A percentile compares a stretch with the other conserved stretches of the same genome.
These are phyloP conservation scores for Alternaria triticina DNA, from an alignment of 2,329 filamentous ascomycete genomes.

Conservation along the genomic window DNA sequence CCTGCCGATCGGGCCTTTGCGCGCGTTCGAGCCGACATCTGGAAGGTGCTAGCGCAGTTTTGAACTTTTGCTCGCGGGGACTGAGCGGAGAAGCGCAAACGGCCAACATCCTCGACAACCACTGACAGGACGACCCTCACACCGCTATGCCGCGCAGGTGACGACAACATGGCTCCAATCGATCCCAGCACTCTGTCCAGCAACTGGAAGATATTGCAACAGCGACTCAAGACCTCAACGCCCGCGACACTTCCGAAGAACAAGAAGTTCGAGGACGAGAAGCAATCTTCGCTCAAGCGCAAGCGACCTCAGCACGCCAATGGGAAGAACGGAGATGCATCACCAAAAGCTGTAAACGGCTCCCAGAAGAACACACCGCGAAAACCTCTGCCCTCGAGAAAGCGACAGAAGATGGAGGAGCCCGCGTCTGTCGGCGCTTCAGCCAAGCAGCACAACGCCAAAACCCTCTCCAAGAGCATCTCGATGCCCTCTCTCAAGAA, in stretches of 20 bases:
- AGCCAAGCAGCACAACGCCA: slow-evolving; percentile 49
- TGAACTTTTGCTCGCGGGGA: slow-evolving; percentile 30
- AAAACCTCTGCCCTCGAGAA: slow-evolving; percentile 32
- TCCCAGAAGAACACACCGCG: slow-evolving; percentile 27
- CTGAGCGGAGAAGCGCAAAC: slow-evolving; percentile 19
- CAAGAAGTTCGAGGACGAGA: slow-evolving; percentile 28
- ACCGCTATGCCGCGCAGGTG: slow-evolving; percentile 38
- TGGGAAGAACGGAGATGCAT: slow-evolving; percentile 22
- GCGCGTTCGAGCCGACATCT: slow-evolving; percentile 14
- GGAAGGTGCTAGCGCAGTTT: slow-evolving; percentile 22
- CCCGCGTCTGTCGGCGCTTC: slow-evolving; percentile 42
- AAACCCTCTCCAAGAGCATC: slow-evolving; percentile 47
- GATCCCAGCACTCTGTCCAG: slow-evolving; percentile 53
- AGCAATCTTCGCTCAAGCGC: slow-evolving; percentile 40
- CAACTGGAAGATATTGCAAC: slow-evolving; percentile 82
- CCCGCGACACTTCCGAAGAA: slow-evolving; percentile 38
- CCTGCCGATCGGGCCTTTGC: slow-evolving; percentile 15
- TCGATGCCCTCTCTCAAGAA: slow-evolving; percentile 44
- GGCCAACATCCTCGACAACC: slow-evolving; percentile 19
- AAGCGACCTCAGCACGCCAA: slow-evolving; percentile 35
- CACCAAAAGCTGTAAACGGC: slow-evolving; percentile 43
- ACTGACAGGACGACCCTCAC: slow-evolving; percentile 14
- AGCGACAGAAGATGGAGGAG: slow-evolving; percentile 50
- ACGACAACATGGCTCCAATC: slow-evolving; percentile 48
- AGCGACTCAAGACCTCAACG: slow-evolving; percentile 54